These are phyloP conservation scores for Ciborinia camelliae DNA, from an alignment of 2,329 filamentous ascomycete genomes.

Conservation along the genomic window DNA sequence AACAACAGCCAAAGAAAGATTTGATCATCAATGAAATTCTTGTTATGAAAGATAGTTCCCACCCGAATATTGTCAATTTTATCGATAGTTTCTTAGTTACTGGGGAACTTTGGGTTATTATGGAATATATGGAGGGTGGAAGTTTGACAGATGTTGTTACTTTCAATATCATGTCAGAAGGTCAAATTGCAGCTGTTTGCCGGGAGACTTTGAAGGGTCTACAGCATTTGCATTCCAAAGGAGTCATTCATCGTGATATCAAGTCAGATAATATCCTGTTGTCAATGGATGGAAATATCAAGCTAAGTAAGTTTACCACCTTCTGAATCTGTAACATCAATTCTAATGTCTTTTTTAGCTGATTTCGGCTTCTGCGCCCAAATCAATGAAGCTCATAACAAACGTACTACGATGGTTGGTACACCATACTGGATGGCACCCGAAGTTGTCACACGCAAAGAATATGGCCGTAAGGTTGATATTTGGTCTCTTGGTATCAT, in stretches of 20 bases:
- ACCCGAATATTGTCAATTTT: conserved; percentile 99
- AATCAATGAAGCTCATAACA: conserved; percentile 95
- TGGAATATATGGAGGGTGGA: conserved; percentile 99
- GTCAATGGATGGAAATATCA: conserved; percentile 92
- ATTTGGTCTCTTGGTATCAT: conserved; percentile 99
- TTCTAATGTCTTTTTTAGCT: conserved; percentile 52
- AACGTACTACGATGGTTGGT: conserved; percentile 98
- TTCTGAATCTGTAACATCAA: not conserved
- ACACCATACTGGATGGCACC: conserved; percentile 99
- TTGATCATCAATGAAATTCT: conserved; percentile 98
- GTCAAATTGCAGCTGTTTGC: conserved; percentile 94
- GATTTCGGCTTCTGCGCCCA: conserved; percentile 99
- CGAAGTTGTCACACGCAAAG: conserved; percentile 94
- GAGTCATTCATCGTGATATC: conserved; percentile 97
- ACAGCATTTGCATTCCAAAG: conserved; percentile 94
- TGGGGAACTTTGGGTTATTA: conserved; percentile 95
- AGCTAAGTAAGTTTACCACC: conserved; percentile 69
- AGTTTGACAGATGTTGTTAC: conserved; percentile 97
- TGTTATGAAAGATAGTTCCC: conserved; percentile 98
- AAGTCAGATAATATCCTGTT: conserved; percentile 98
- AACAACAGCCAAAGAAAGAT: conserved; percentile 98
- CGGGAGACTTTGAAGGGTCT: conserved; percentile 87
- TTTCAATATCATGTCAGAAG: conserved; percentile 98
- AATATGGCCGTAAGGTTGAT: conserved; percentile 97
- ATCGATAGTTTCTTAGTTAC: conserved; percentile 92